Evolutionary conservation across 2,329 filamentous ascomycete genomes (phyloP).

Genomic region (Fusarium bactridioides): DNA sequence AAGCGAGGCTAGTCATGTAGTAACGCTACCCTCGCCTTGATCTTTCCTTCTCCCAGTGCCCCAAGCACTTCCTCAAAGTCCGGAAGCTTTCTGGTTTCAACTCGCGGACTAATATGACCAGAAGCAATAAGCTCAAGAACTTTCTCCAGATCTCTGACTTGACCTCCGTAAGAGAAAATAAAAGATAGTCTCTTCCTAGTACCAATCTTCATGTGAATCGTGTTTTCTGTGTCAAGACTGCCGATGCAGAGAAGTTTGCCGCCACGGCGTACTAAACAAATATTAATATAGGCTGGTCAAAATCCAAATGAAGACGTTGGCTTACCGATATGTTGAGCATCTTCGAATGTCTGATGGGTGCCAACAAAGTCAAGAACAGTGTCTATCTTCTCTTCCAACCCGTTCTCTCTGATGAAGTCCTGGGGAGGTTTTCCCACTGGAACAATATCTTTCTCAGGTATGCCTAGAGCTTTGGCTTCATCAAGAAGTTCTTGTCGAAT

Average conservation of each 20-base stretch:
- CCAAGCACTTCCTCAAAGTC: conserved; percentile 23
- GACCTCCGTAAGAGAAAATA: conserved; percentile 55
- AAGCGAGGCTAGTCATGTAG: background rate
- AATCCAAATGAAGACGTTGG: background rate
- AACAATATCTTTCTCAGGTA: conserved; percentile 19
- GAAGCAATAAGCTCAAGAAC: conserved; percentile 36
- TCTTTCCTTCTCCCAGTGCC: conserved; percentile 2
- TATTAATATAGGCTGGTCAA: accelerated
- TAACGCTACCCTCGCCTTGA: conserved; percentile 9
- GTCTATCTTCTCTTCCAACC: conserved; percentile 13
- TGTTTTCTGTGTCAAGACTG: conserved; percentile 50
- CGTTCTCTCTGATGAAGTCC: conserved; percentile 6
- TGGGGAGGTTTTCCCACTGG: conserved; percentile 16
- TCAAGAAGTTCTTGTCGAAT: conserved; percentile 27
- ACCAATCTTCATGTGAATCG: conserved; percentile 53
- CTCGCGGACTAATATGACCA: conserved; percentile 14
- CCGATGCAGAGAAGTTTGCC: conserved; percentile 52
- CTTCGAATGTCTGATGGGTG: conserved; percentile 36
- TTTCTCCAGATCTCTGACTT: conserved; percentile 48
- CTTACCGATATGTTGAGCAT: conserved; percentile 34
- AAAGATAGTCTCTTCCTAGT: conserved; percentile 52
- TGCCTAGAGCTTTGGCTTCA: conserved; percentile 15
- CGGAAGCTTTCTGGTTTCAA: conserved; percentile 13
- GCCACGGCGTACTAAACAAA: conserved; percentile 19
- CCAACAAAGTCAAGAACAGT: conserved; percentile 35